phyloP scores from a whole-genome alignment of 1,284 basidiomycete species.

The Cutaneotrichosporon cavernicola region DNA sequence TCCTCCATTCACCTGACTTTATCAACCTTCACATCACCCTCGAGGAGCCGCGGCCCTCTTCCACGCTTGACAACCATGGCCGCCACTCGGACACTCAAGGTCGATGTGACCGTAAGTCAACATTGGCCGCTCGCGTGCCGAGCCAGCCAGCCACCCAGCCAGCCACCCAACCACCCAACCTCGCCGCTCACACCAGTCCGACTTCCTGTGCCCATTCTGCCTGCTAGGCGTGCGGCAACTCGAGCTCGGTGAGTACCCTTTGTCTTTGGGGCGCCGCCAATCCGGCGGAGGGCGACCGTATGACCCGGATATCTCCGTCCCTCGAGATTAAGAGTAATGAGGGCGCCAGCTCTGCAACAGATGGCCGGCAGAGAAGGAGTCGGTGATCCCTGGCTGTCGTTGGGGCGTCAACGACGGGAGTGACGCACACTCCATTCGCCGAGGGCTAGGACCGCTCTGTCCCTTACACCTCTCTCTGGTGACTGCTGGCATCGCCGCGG shows the following conservation, averaged over 20 bases:
- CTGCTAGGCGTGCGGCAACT: slow-evolving; percentile 45
- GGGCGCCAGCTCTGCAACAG: no score
- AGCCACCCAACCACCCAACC: background rate
- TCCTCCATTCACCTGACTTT: background rate
- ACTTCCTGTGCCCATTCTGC: slow-evolving; percentile 48
- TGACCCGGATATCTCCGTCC: background rate
- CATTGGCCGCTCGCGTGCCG: background rate
- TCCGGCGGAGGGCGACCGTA: background rate
- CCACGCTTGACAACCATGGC: background rate
- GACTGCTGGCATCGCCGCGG: no score
- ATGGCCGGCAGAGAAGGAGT: no score
- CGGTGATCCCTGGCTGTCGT: no score
- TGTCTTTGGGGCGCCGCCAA: background rate
- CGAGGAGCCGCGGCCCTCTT: slow-evolving; percentile 3
- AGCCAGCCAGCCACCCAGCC: background rate
- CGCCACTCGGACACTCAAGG: slow-evolving; percentile 23
- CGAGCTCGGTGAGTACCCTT: slow-evolving; percentile 28
- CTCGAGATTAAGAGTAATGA: no score
- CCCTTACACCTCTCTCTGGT: no score
- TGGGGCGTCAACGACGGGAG: no score
- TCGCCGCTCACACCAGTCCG: slow-evolving; percentile 32
- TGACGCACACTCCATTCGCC: no score
- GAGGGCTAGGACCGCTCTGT: no score
- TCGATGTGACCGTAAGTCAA: slow-evolving; percentile 38
- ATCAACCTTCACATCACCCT: background rate